Evolutionary conservation across 352 stramenopile genomes (phyloP).

Genomic region (Ophiocytium majus): DNA sequence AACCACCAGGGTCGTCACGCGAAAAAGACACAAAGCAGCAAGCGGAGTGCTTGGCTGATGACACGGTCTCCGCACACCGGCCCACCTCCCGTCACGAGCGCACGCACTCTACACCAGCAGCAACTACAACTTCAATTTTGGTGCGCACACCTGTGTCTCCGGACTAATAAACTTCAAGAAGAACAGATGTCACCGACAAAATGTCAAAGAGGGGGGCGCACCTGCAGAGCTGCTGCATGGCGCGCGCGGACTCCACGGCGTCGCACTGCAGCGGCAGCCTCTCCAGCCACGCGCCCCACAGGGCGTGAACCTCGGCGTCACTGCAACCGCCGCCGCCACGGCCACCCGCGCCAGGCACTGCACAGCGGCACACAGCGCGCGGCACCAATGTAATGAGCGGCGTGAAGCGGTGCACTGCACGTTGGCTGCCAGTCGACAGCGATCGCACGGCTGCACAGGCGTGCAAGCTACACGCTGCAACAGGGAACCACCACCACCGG

Average conservation of each 20-base stretch:
- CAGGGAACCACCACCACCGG: no score
- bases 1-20: background rate
- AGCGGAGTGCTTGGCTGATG: no score
- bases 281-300: constrained; percentile 17
- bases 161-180: background rate
- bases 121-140: background rate
- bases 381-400: no score
- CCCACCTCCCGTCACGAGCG: background rate
- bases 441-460: no score
- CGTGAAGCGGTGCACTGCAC: no score
- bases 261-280: background rate
- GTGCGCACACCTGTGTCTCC: background rate
- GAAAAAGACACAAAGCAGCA: background rate
- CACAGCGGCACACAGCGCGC: no score
- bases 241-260: background rate
- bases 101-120: background rate
- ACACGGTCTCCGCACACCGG: no score
- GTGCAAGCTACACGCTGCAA: no score
- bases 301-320: background rate
- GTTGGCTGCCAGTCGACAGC: no score
- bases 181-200: background rate
- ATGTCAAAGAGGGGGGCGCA: background rate
- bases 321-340: background rate
- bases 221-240: background rate
- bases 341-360: no score